A percentile compares a stretch with the other conserved stretches of the same genome.
These are phyloP conservation scores for Moricandia moricandioides DNA, from an alignment of 345 rosid genomes.

Conservation along the genomic window DNA sequence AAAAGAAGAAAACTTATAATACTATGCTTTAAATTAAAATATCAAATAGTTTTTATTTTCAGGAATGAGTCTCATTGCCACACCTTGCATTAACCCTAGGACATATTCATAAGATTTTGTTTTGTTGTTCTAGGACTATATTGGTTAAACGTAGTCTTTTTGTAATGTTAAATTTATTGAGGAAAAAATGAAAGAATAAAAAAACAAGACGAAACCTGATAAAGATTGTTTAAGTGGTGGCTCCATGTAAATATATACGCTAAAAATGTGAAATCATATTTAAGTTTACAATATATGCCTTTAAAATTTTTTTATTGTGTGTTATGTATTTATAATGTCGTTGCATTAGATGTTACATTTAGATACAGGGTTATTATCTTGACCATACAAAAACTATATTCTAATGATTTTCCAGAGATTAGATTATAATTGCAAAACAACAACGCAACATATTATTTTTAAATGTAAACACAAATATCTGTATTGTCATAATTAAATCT, in stretches of 20 bases:
- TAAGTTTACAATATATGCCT: neutral
- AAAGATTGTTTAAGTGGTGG: neutral
- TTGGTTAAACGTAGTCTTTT: neutral
- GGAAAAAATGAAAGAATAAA: neutral
- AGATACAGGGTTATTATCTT: neutral
- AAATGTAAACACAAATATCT: neutral
- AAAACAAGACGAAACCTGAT: neutral
- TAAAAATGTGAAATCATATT: neutral
- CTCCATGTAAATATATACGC: neutral
- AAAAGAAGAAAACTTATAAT: neutral
- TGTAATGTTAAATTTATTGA: neutral
- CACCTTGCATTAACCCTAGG: neutral
- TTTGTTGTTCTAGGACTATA: neutral
- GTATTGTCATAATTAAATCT: neutral
- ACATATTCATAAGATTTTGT: neutral
- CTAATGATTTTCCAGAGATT: neutral
- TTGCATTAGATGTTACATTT: neutral
- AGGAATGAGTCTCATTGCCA: constrained; percentile 14
- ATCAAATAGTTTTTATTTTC: neutral
- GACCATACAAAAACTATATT: neutral
- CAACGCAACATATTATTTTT: neutral
- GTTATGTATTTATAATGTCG: neutral
- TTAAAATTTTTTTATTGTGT: neutral
- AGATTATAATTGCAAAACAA: neutral
- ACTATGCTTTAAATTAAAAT: neutral